A percentile compares a stretch with the other conserved stretches of the same genome.
These are phyloP conservation scores for Podosphaera xanthii DNA, from an alignment of 2,329 filamentous ascomycete genomes.

Conservation along the genomic window DNA sequence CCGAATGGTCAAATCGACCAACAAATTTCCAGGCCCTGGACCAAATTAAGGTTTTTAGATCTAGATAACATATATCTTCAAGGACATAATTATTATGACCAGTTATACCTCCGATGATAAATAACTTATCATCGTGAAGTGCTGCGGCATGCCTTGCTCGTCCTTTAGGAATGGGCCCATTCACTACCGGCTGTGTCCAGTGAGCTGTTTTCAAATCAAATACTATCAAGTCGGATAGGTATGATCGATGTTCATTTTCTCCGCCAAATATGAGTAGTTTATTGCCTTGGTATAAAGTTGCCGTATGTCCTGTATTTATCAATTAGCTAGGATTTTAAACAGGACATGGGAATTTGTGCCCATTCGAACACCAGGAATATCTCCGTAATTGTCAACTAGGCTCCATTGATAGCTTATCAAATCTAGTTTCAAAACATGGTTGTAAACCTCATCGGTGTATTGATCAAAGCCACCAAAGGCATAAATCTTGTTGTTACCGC, in stretches of 20 bases:
- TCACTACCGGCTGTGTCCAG: conserved; percentile 81
- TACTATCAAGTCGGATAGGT: conserved; percentile 85
- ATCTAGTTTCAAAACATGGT: conserved; percentile 81
- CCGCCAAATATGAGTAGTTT: conserved; percentile 95
- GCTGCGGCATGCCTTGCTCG: conserved; percentile 79
- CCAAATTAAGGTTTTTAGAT: conserved; percentile 95
- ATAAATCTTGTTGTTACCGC: conserved; percentile 90
- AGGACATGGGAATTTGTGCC: conserved; percentile 28
- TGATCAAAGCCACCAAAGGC: conserved; percentile 97
- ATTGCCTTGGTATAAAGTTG: conserved; percentile 76
- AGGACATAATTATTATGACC: conserved; percentile 79
- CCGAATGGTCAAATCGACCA: conserved; percentile 80
- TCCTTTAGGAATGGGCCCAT: conserved; percentile 67
- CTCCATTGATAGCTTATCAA: conserved; percentile 79
- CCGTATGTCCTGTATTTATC: conserved; percentile 54
- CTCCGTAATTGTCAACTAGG: conserved; percentile 92
- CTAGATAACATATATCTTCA: conserved; percentile 90
- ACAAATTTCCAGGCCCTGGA: conserved; percentile 92
- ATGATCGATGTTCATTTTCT: conserved; percentile 91
- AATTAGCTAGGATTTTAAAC: not conserved
- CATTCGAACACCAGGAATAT: conserved; percentile 94
- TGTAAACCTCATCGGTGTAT: conserved; percentile 97
- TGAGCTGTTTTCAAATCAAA: conserved; percentile 87
- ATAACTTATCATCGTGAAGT: conserved; percentile 87
- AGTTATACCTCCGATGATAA: conserved; percentile 87